Evolutionary conservation across 306 rosid species (phyloP), one percentile per base, ranked within the genome.

Genomic region (Phaseolus lunatus): DNA sequence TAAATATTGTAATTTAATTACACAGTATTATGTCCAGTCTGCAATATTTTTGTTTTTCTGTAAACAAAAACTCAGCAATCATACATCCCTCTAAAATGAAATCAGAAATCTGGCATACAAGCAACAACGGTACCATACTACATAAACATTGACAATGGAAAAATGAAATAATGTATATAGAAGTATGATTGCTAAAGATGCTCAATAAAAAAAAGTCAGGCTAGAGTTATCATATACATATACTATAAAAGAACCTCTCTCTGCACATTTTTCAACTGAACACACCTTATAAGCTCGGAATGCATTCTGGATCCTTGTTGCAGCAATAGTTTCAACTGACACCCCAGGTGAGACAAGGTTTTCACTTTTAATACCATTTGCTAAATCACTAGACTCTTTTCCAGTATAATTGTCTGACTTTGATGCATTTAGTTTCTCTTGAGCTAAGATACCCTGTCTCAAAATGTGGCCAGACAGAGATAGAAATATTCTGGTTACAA

Each of bases 221-320:
- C 53, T 57, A 53, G 54, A 80, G 57, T 65, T 57, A 48, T 57
- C 78, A 1, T 16, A 29, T 73, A 19, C 76, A 1, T 16, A 29
- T 73, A 23, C 20, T 76, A 53, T 29, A 75, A 31, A 31, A 31
- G 43, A 50, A 80, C 19, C 69, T 54, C 6, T 68, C 14, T 27
- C 29, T 5, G 19, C 69, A 80, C 29, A 78, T 47, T 54, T 37
- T 57, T 44, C 19, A 72, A 82, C 47, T 70, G 19, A 67, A 56
- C 84, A 29, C 75, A 95, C 99, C 86, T 72, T 56, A 79, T 92
- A 85, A 50, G 94, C 99, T 8, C 97, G 97, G 78, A 92, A 90
- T 73, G 92, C 94, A 18, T 96, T 91, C 75, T 95, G 99, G 83
- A 95, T 95, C 82, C 84, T 87, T 75, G 83, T 93, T 67, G 99